Percentiles rank a stretch among this genome's conserved stretches.
Evolutionary conservation across 1,139 yeast genomes (phyloP).

Genomic region (Geotrichum australiense): DNA sequence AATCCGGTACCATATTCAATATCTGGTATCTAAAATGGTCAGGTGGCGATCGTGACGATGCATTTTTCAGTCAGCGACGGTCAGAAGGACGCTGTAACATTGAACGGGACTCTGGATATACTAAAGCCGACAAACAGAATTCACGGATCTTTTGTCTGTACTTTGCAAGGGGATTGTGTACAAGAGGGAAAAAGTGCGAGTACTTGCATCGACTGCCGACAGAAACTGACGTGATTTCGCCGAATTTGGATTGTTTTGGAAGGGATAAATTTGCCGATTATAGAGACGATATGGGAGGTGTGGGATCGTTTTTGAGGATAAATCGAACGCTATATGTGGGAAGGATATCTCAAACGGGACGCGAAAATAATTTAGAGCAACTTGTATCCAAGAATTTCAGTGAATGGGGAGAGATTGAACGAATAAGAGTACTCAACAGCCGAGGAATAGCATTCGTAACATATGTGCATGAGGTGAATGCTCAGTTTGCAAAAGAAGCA

Average conservation of each 20-base stretch:
- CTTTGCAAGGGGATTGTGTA: constrained; percentile 86
- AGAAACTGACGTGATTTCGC: constrained; percentile 42
- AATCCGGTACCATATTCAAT: constrained; percentile 74
- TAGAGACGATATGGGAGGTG: constrained; percentile 91
- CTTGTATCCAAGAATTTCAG: constrained; percentile 48
- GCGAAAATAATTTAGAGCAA: constrained; percentile 38
- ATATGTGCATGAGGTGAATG: constrained; percentile 58
- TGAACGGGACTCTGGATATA: constrained; percentile 62
- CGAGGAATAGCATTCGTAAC: constrained; percentile 78
- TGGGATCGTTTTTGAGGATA: constrained; percentile 67
- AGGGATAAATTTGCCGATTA: constrained; percentile 77
- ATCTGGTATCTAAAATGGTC: constrained; percentile 84
- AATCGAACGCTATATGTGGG: constrained; percentile 79
- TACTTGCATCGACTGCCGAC: constrained; percentile 73
- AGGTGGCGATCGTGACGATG: constrained; percentile 38
- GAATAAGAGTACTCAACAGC: constrained; percentile 50
- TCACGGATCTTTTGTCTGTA: constrained; percentile 58
- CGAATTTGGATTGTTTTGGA: constrained; percentile 86
- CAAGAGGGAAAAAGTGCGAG: constrained; percentile 65
- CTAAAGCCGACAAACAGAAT: constrained; percentile 53
- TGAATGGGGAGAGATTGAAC: constrained; percentile 74
- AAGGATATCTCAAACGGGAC: constrained; percentile 37
- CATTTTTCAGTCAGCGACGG: constrained; percentile 36
- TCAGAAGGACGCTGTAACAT: constrained; percentile 53
- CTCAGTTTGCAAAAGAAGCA: constrained; percentile 93